Percentiles rank a stretch among this genome's conserved stretches.
phyloP scores from a whole-genome alignment of 371 early-diverging fungal genomes.

The Mucor circinelloides region DNA sequence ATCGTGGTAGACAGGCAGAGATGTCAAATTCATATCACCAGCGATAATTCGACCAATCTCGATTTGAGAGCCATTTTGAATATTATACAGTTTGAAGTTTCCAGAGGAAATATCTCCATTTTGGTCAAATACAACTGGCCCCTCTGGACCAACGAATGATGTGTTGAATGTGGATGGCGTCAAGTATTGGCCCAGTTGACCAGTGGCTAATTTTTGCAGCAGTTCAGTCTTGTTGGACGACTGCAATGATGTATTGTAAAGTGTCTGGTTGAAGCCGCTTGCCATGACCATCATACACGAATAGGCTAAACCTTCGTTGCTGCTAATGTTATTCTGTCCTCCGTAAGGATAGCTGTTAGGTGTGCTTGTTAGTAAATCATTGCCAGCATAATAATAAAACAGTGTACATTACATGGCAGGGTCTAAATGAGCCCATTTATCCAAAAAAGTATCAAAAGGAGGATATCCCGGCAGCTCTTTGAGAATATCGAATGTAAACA shows the following conservation, averaged over 20 bases:
- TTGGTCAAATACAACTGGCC: constrained; percentile 59
- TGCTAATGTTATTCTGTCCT: constrained; percentile 34
- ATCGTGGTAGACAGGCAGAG: constrained; percentile 57
- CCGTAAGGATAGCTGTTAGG: constrained; percentile 36
- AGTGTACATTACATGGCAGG: constrained; percentile 37
- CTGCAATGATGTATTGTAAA: constrained; percentile 24
- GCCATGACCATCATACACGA: constrained; percentile 61
- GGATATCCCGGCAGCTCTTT: constrained; percentile 44
- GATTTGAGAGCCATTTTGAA: constrained; percentile 50
- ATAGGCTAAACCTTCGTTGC: constrained; percentile 53
- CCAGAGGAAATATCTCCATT: constrained; percentile 54
- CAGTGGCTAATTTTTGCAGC: constrained; percentile 24
- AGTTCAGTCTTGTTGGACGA: constrained; percentile 23
- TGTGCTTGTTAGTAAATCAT: no score
- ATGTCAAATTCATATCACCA: constrained; percentile 48
- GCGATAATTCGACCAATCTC: constrained; percentile 53
- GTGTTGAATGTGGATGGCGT: constrained; percentile 47
- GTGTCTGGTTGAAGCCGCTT: constrained; percentile 46
- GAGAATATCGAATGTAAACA: constrained; percentile 35
- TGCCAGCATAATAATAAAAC: not conserved
- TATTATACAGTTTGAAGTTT: constrained; percentile 54
- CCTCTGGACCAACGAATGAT: constrained; percentile 57
- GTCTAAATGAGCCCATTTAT: constrained; percentile 49
- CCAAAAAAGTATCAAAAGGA: constrained; percentile 50
- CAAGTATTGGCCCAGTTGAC: constrained; percentile 35